Evolutionary conservation across 2,329 filamentous ascomycete species (phyloP).

Genomic region (Sphaerulina musiva): DNA sequence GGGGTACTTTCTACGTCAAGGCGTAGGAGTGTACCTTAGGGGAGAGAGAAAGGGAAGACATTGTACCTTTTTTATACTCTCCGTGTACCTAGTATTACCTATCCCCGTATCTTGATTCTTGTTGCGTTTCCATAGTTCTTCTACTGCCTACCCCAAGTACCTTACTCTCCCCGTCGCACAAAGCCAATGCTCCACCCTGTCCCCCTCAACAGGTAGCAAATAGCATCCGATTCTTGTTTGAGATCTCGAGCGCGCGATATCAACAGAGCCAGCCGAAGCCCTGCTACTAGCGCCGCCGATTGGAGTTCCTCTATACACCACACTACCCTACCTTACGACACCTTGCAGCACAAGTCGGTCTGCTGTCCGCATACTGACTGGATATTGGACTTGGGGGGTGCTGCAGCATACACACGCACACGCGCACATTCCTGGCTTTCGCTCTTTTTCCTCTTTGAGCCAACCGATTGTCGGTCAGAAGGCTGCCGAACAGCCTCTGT

Average conservation of each 20-base stretch:
- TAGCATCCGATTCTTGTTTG: neutral
- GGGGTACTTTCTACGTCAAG: too few species aligned
- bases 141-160: neutral
- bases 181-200: slow-evolving; percentile 1
- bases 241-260: slow-evolving; percentile 1
- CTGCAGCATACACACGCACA: neutral
- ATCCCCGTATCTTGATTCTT: neutral
- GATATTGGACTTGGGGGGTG: neutral
- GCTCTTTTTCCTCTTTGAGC: neutral
- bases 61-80: too few species aligned
- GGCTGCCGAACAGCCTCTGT: slow-evolving; percentile 9
- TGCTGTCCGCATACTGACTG: neutral
- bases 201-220: neutral
- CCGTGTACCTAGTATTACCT: neutral
- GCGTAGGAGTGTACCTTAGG: too few species aligned
- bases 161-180: neutral
- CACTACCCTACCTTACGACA: neutral
- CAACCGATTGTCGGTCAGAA: slow-evolving; percentile 8
- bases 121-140: neutral
- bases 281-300: neutral
- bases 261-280: neutral
- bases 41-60: too few species aligned
- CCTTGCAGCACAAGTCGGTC: slow-evolving; percentile 1
- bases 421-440: neutral
- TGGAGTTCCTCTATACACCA: neutral